Evolutionary conservation across 148 eudicot species (phyloP).

Genomic region (Diospyros lotus): DNA sequence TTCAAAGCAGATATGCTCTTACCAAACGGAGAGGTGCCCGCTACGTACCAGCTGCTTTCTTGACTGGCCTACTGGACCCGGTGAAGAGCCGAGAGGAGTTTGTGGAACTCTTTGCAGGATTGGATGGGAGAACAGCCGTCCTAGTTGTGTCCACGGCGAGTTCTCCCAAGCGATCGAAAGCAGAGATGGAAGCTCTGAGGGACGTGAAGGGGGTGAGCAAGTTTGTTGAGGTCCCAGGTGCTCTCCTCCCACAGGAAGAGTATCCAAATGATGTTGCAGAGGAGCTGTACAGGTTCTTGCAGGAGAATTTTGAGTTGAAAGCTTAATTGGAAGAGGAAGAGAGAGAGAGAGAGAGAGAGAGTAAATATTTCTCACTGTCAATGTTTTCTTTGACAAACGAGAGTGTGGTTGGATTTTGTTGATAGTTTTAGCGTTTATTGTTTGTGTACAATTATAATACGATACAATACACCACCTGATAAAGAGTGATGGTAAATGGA

Average conservation of each 20-base stretch:
- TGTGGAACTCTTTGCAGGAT: slow-evolving; percentile 48
- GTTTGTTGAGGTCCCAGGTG: slow-evolving; percentile 91
- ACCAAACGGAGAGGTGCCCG: slow-evolving; percentile 90
- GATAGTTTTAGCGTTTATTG: neutral
- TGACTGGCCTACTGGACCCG: slow-evolving; percentile 90
- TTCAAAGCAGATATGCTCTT: slow-evolving; percentile 68
- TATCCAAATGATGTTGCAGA: slow-evolving; percentile 71
- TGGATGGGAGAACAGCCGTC: slow-evolving; percentile 64
- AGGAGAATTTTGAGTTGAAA: slow-evolving; percentile 35
- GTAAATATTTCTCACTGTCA: no score
- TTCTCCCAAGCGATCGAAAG: slow-evolving; percentile 92
- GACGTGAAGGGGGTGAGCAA: slow-evolving; percentile 76
- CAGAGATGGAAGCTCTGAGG: slow-evolving; percentile 88
- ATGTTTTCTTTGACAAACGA: no score
- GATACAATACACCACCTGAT: no score
- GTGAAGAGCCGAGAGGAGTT: slow-evolving; percentile 77
- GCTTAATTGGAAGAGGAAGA: neutral
- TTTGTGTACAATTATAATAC: no score
- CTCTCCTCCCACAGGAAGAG: slow-evolving; percentile 95
- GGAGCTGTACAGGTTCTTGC: slow-evolving; percentile 66
- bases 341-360: neutral
- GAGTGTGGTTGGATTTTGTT: no score
- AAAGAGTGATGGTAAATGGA: no score
- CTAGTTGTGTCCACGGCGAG: slow-evolving; percentile 61
- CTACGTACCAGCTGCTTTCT: slow-evolving; percentile 93